A percentile compares a stretch with the other conserved stretches of the same genome.
Evolutionary conservation across 106 monocot genomes (phyloP).

Genomic region (Allium cepa): DNA sequence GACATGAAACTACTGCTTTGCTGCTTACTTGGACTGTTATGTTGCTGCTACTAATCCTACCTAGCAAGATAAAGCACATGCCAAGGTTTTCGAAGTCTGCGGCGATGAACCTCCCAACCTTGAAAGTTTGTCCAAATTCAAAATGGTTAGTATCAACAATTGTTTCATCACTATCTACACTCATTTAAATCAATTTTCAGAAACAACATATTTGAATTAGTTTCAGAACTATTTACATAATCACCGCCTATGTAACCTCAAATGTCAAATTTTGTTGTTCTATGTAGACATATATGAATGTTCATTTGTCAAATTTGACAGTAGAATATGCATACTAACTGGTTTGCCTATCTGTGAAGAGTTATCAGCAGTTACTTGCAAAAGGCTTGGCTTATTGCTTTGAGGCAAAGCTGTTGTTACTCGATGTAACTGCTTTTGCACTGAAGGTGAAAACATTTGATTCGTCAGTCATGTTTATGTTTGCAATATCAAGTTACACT

Average conservation of each 20-base stretch:
- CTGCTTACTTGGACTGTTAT: slow-evolving; percentile 90
- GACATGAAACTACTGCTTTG: slow-evolving; percentile 82
- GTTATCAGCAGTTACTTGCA: too few species aligned
- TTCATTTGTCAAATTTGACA: too few species aligned
- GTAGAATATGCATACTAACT: too few species aligned
- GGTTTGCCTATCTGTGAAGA: too few species aligned
- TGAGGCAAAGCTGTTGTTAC: too few species aligned
- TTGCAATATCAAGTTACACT: too few species aligned
- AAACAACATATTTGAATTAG: not conserved
- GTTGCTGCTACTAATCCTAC: slow-evolving; percentile 74
- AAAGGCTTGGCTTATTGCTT: too few species aligned
- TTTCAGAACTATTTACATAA: not conserved
- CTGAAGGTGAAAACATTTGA: too few species aligned
- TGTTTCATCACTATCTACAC: not conserved
- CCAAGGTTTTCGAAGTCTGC: slow-evolving; percentile 49
- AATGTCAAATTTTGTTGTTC: not conserved
- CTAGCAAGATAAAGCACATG: slow-evolving; percentile 84
- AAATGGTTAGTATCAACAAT: slow-evolving; percentile 31
- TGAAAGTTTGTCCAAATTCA: slow-evolving; percentile 78
- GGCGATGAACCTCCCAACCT: slow-evolving; percentile 15
- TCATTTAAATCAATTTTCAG: not conserved
- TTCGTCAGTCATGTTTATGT: too few species aligned
- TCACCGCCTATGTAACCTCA: not conserved
- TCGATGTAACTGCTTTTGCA: too few species aligned
- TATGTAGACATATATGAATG: too few species aligned